Percentiles rank a stretch among this genome's conserved stretches.
Conservation (phyloP, 257 asterid species). For the Ehretia macrophylla region DNA sequence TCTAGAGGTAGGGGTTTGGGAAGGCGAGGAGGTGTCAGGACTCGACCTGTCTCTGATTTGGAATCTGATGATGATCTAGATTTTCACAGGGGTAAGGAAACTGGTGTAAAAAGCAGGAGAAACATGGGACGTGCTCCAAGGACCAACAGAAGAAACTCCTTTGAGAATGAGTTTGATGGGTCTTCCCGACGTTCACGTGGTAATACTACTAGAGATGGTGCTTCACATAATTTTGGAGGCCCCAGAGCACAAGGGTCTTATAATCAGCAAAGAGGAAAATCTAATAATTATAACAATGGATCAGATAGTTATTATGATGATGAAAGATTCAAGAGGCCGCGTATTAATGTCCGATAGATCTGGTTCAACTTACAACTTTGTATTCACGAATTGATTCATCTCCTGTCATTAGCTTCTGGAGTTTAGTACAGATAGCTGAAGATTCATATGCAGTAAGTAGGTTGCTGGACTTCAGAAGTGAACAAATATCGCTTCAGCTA, state of each 20-base stretch:
- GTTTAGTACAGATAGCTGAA: too few species aligned
- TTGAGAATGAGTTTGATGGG: constrained; percentile 26
- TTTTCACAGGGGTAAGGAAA: constrained; percentile 24
- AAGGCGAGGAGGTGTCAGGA: constrained; percentile 30
- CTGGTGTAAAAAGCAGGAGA: constrained; percentile 22
- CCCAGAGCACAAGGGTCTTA: constrained; percentile 37
- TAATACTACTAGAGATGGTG: constrained; percentile 21
- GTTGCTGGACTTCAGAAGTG: too few species aligned
- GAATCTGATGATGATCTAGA: constrained; percentile 40
- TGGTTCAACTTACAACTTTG: not conserved
- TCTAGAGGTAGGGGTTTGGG: constrained; percentile 24
- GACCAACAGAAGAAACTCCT: constrained; percentile 19
- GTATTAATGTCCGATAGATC: constrained; percentile 62
- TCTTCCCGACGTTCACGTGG: constrained; percentile 35
- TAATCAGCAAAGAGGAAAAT: constrained; percentile 42
- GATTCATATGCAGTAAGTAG: too few species aligned
- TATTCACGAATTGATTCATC: too few species aligned
- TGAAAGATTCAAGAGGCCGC: constrained; percentile 51
- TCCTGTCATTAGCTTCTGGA: too few species aligned
- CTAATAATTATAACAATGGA: constrained; percentile 22
- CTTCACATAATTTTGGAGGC: constrained; percentile 26
- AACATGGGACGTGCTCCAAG: constrained; percentile 22
- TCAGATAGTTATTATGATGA: constrained; percentile 47
- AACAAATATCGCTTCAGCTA: too few species aligned
- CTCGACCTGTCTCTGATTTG: constrained; percentile 29